phyloP scores from a whole-genome alignment of 192 early-diverging fungal genomes.

The Coemansia sp. region DNA sequence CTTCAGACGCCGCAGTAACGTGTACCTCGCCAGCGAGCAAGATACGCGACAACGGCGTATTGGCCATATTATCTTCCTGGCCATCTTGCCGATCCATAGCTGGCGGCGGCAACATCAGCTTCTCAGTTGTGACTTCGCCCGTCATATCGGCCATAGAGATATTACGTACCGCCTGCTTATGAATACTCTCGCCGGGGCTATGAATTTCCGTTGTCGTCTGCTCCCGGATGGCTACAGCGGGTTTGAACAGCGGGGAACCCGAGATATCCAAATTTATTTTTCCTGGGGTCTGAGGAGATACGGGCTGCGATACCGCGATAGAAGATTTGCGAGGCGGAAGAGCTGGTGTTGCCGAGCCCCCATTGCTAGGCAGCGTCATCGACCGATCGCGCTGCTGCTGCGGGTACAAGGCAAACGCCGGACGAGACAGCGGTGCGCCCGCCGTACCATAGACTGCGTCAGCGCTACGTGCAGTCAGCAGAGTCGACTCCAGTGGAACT shows the following conservation, averaged over 20 bases:
- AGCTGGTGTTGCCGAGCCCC: neutral
- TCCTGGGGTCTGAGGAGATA: slow-evolving; percentile 14
- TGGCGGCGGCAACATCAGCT: slow-evolving; percentile 20
- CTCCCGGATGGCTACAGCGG: slow-evolving; percentile 6
- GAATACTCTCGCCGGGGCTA: slow-evolving; percentile 42
- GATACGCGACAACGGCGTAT: slow-evolving; percentile 17
- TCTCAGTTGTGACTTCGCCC: neutral
- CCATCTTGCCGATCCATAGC: neutral
- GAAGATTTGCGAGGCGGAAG: slow-evolving; percentile 1
- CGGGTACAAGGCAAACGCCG: slow-evolving; percentile 10
- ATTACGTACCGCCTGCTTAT: slow-evolving; percentile 44
- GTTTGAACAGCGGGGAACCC: slow-evolving; percentile 40
- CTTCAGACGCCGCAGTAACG: slow-evolving; percentile 2
- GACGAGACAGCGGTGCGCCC: neutral
- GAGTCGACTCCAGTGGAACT: neutral
- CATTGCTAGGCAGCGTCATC: slow-evolving; percentile 35
- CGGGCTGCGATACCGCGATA: neutral
- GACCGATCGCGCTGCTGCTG: slow-evolving; percentile 42
- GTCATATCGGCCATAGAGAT: slow-evolving; percentile 26
- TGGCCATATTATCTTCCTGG: slow-evolving; percentile 12
- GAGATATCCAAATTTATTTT: slow-evolving; percentile 23
- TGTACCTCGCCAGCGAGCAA: neutral
- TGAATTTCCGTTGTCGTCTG: slow-evolving; percentile 1
- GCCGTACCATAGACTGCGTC: slow-evolving; percentile 11
- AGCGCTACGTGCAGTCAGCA: slow-evolving; percentile 11